Conservation (phyloP, 2,329 filamentous ascomycete species). For the Zymoseptoria brevis region DNA sequence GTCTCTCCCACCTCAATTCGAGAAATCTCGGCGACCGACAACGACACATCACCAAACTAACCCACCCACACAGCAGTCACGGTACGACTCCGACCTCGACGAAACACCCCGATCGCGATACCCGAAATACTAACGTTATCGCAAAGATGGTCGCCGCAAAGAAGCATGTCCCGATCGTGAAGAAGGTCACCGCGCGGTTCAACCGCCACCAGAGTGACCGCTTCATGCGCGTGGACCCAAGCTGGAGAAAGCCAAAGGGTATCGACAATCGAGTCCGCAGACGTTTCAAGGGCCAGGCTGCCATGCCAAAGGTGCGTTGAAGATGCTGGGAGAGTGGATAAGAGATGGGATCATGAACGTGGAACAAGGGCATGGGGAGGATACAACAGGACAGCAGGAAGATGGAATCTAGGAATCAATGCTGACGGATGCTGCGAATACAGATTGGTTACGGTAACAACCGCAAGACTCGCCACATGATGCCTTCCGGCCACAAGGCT, state of each 20-base stretch:
- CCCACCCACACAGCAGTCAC: slow-evolving; percentile 13
- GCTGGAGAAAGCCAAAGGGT: slow-evolving; percentile 99
- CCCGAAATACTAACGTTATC: slow-evolving; percentile 1
- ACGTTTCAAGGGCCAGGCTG: slow-evolving; percentile 91
- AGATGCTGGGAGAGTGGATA: neutral
- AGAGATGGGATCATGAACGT: slow-evolving; percentile 3
- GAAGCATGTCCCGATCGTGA: slow-evolving; percentile 99
- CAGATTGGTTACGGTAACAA: slow-evolving; percentile 98
- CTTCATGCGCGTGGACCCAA: slow-evolving; percentile 82
- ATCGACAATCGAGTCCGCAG: slow-evolving; percentile 97
- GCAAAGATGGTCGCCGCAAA: slow-evolving; percentile 93
- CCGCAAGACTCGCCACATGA: slow-evolving; percentile 99
- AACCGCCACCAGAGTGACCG: slow-evolving; percentile 94
- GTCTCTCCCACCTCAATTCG: neutral
- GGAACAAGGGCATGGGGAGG: slow-evolving; percentile 5
- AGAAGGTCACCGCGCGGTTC: slow-evolving; percentile 99
- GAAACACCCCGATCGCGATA: neutral
- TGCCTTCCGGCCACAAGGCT: slow-evolving; percentile 98
- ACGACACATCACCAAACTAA: slow-evolving; percentile 6
- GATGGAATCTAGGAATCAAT: slow-evolving; percentile 3
- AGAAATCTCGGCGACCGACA: neutral
- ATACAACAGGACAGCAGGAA: slow-evolving; percentile 4
- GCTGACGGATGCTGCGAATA: slow-evolving; percentile 14
- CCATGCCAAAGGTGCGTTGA: slow-evolving; percentile 89
- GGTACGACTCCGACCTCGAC: slow-evolving; percentile 9